Evolutionary conservation across 306 rosid genomes (phyloP).

Genomic region (Lathyrus sativus): DNA sequence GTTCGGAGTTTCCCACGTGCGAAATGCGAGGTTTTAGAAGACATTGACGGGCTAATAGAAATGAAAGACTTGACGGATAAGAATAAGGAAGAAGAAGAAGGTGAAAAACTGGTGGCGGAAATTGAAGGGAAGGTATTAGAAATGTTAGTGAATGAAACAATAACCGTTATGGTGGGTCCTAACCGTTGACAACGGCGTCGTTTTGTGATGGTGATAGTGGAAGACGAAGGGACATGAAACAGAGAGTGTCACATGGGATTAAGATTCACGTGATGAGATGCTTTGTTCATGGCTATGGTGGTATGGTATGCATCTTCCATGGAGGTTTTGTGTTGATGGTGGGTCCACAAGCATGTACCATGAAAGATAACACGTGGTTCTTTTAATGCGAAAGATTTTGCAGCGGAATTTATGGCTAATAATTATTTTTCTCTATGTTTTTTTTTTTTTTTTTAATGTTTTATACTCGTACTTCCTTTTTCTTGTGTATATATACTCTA

Average conservation of each 20-base stretch:
- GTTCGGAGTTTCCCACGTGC: constrained; percentile 57
- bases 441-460: neutral
- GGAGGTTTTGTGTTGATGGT: constrained; percentile 16
- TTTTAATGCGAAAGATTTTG: constrained; percentile 6
- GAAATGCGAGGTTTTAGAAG: constrained; percentile 68
- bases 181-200: constrained; percentile 39
- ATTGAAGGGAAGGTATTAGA: constrained; percentile 59
- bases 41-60: constrained; percentile 71
- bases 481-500: neutral
- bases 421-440: neutral
- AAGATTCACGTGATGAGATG: constrained; percentile 68
- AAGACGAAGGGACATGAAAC: constrained; percentile 31
- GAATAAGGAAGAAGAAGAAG: constrained; percentile 36
- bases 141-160: constrained; percentile 65
- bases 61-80: constrained; percentile 50
- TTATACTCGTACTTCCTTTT: constrained; percentile 12
- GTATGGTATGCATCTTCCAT: constrained; percentile 30
- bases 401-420: constrained; percentile 44
- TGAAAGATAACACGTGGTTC: constrained; percentile 6
- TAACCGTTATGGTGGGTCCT: constrained; percentile 28
- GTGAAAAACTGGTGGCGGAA: constrained; percentile 60
- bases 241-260: constrained; percentile 37
- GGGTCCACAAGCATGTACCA: constrained; percentile 10
- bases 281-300: constrained; percentile 1
- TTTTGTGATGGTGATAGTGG: constrained; percentile 10